Conservation (phyloP, 495 filamentous ascomycete species). For the Xylaria longipes region DNA sequence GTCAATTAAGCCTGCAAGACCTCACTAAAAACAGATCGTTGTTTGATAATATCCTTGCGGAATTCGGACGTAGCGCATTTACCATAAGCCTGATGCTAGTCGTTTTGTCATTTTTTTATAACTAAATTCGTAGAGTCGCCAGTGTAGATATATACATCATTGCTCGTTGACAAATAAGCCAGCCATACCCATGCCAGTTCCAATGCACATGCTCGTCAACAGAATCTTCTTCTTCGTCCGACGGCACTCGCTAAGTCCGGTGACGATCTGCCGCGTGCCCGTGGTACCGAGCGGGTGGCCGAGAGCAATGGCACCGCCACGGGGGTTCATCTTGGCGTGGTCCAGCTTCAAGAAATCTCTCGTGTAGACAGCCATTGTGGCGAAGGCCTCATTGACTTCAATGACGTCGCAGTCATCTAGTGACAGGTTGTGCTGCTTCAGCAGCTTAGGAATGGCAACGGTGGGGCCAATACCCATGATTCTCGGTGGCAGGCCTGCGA, state of each 20-base stretch:
- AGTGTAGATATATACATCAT: conserved; percentile 37
- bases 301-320: conserved; percentile 79
- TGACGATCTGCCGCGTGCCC: conserved; percentile 81
- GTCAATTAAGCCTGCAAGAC: neutral
- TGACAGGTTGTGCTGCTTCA: conserved; percentile 78
- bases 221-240: conserved; percentile 82
- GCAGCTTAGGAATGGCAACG: conserved; percentile 91
- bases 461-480: conserved; percentile 98
- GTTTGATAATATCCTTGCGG: neutral
- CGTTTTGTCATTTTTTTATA: neutral
- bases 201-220: conserved; percentile 88
- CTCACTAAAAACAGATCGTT: too few relatives aligned
- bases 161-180: conserved; percentile 85
- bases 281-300: conserved; percentile 86
- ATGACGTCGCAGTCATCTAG: conserved; percentile 85
- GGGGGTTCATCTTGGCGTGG: conserved; percentile 84
- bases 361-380: conserved; percentile 96
- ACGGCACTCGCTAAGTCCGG: conserved; percentile 80
- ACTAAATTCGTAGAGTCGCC: neutral
- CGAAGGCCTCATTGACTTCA: conserved; percentile 98
- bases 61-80: neutral
- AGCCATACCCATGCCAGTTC: conserved; percentile 83
- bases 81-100: neutral
- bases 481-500: conserved; percentile 85
- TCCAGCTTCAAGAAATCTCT: conserved; percentile 77